A percentile compares a stretch with the other conserved stretches of the same genome.
Evolutionary conservation across 805 yeast genomes (phyloP).

Genomic region (Saccharomycopsis sp.): DNA sequence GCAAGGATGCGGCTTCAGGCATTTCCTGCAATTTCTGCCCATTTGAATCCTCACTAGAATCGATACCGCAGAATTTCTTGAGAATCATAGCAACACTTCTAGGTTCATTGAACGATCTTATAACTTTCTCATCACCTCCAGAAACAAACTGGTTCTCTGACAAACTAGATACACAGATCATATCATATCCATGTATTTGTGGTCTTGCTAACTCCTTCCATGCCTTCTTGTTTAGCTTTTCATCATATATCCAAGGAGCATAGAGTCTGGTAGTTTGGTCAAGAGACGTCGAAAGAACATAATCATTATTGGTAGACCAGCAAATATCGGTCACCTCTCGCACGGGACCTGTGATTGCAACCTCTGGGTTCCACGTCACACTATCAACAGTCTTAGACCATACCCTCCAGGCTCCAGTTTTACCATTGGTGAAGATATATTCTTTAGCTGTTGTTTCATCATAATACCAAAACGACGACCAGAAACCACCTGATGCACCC

Average conservation of each 20-base stretch:
- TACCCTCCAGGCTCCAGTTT: constrained; percentile 86
- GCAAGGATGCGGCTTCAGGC: constrained; percentile 84
- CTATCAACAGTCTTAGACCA: constrained; percentile 44
- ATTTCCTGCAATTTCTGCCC: constrained; percentile 35
- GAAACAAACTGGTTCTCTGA: constrained; percentile 59
- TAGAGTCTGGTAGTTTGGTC: constrained; percentile 91
- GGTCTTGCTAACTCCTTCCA: constrained; percentile 97
- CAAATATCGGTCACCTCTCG: constrained; percentile 68
- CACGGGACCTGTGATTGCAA: constrained; percentile 72
- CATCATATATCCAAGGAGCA: constrained; percentile 49
- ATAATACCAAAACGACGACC: constrained; percentile 66
- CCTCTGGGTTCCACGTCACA: constrained; percentile 31
- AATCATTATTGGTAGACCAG: constrained; percentile 66
- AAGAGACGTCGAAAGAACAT: constrained; percentile 68
- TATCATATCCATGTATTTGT: constrained; percentile 96
- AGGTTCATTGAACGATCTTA: constrained; percentile 87
- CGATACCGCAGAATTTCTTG: constrained; percentile 44
- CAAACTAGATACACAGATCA: constrained; percentile 71
- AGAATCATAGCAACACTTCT: constrained; percentile 63
- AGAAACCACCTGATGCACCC: constrained; percentile 79
- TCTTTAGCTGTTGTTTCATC: constrained; percentile 30
- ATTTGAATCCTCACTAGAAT: constrained; percentile 24
- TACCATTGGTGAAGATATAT: constrained; percentile 73
- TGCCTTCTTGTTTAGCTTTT: constrained; percentile 28
- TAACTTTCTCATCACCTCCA: constrained; percentile 92